A percentile compares a stretch with the other conserved stretches of the same genome.
Conservation (phyloP, 179 eudicot species). For the Nepenthes alata region DNA sequence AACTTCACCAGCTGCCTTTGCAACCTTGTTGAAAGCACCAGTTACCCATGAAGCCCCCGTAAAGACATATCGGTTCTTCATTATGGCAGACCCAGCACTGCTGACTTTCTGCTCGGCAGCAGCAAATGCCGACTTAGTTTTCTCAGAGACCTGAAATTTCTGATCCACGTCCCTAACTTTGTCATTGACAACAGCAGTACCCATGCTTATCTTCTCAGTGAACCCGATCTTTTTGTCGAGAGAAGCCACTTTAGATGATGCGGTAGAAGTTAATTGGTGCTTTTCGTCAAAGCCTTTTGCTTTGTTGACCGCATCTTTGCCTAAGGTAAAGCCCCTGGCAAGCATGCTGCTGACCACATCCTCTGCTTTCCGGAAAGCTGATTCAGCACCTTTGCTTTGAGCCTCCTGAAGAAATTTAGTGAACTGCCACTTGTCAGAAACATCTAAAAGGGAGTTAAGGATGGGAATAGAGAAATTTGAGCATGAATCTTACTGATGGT, state of each 20-base stretch:
- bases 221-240: slow-evolving; percentile 54
- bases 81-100: slow-evolving; percentile 45
- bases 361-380: slow-evolving; percentile 45
- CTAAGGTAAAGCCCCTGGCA: slow-evolving; percentile 52
- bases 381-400: slow-evolving; percentile 22
- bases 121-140: slow-evolving; percentile 38
- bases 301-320: slow-evolving; percentile 54
- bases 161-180: slow-evolving; percentile 53
- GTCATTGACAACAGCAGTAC: slow-evolving; percentile 41
- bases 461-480: background rate
- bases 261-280: slow-evolving; percentile 49
- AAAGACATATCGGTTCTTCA: slow-evolving; percentile 43
- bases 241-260: slow-evolving; percentile 42
- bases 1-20: slow-evolving; percentile 43
- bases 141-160: slow-evolving; percentile 47
- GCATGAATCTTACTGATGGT: slow-evolving; percentile 35
- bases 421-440: slow-evolving; percentile 1
- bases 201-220: slow-evolving; percentile 47
- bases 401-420: slow-evolving; percentile 16
- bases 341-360: slow-evolving; percentile 61
- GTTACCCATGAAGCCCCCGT: slow-evolving; percentile 45
- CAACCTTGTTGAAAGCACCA: slow-evolving; percentile 32
- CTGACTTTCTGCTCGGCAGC: slow-evolving; percentile 45
- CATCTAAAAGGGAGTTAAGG: background rate
- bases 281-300: slow-evolving; percentile 61